These are phyloP conservation scores for Parachaetomium inaequale DNA, from an alignment of 495 filamentous ascomycete genomes.

Conservation along the genomic window DNA sequence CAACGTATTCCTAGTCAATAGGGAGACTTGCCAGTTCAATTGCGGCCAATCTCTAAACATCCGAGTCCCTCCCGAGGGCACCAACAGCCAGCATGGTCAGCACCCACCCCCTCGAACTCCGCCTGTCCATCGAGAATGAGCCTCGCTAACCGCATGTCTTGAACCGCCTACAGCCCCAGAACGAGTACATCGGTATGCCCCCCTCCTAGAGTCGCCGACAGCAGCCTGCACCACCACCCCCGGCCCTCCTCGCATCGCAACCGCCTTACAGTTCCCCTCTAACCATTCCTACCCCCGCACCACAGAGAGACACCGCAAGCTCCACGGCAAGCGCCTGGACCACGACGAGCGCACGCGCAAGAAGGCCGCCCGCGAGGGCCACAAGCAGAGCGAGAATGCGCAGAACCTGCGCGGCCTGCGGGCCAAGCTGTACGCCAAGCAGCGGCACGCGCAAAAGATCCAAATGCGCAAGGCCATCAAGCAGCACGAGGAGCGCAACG, in stretches of 20 bases:
- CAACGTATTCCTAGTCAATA: neutral
- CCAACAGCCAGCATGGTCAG: conserved; percentile 34
- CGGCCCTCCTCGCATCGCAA: neutral
- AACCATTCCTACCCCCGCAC: neutral
- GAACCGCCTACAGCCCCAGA: conserved; percentile 65
- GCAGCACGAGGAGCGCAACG: conserved; percentile 88
- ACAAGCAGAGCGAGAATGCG: conserved; percentile 79
- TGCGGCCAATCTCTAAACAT: neutral
- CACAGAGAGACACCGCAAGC: conserved; percentile 33
- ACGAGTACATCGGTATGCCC: conserved; percentile 75
- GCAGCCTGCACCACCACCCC: neutral
- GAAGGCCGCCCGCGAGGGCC: conserved; percentile 77
- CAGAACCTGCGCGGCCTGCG: conserved; percentile 88
- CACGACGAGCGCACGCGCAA: conserved; percentile 91
- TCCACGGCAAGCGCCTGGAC: conserved; percentile 63
- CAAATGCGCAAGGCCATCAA: conserved; percentile 97
- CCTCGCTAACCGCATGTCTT: conserved; percentile 21
- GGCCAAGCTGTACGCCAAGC: conserved; percentile 92
- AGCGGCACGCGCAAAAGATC: conserved; percentile 95
- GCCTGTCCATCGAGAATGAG: neutral
- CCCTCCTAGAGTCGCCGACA: neutral
- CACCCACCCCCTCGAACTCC: neutral
- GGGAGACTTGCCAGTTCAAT: neutral
- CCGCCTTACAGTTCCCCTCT: neutral
- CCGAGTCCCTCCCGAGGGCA: conserved; percentile 34